phyloP scores from a whole-genome alignment of 495 filamentous ascomycete species.

The Echria macrotheca region DNA sequence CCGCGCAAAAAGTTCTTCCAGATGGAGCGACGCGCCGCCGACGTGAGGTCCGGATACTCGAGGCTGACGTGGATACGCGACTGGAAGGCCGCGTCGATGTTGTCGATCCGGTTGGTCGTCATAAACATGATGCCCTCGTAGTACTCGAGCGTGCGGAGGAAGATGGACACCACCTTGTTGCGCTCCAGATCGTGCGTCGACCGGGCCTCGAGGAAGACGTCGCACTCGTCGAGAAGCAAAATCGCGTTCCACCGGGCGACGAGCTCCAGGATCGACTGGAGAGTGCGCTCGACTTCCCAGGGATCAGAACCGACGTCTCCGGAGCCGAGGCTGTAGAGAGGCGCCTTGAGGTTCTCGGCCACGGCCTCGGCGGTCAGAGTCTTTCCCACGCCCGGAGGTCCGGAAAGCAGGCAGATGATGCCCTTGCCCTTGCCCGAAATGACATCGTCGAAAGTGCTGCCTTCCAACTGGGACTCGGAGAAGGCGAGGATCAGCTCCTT shows the following conservation, averaged over 20 bases:
- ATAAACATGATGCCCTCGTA: constrained; percentile 60
- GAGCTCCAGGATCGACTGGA: constrained; percentile 48
- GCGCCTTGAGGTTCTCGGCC: constrained; percentile 46
- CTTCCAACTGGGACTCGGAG: constrained; percentile 39
- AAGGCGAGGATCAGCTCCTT: constrained; percentile 52
- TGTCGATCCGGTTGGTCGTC: constrained; percentile 48
- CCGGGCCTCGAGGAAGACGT: constrained; percentile 59
- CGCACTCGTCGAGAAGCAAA: constrained; percentile 60
- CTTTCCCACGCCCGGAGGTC: constrained; percentile 56
- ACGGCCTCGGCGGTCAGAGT: constrained; percentile 54
- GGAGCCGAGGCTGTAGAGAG: constrained; percentile 50
- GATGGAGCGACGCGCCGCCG: constrained; percentile 24
- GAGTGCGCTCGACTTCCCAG: constrained; percentile 42
- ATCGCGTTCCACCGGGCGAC: constrained; percentile 49
- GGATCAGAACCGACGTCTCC: constrained; percentile 51
- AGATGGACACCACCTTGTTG: constrained; percentile 53
- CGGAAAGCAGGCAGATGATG: constrained; percentile 55
- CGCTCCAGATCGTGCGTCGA: constrained; percentile 49
- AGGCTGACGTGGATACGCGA: constrained; percentile 48
- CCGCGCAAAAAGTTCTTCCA: constrained; percentile 29
- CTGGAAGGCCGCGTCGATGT: constrained; percentile 48
- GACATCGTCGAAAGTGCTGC: constrained; percentile 59
- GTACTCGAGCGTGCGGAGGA: constrained; percentile 49
- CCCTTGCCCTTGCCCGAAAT: constrained; percentile 54
- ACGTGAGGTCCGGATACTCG: constrained; percentile 40